Base-by-base conservation (phyloP, 495 filamentous ascomycete genomes). In the Daldinia caldariorum region DNA sequence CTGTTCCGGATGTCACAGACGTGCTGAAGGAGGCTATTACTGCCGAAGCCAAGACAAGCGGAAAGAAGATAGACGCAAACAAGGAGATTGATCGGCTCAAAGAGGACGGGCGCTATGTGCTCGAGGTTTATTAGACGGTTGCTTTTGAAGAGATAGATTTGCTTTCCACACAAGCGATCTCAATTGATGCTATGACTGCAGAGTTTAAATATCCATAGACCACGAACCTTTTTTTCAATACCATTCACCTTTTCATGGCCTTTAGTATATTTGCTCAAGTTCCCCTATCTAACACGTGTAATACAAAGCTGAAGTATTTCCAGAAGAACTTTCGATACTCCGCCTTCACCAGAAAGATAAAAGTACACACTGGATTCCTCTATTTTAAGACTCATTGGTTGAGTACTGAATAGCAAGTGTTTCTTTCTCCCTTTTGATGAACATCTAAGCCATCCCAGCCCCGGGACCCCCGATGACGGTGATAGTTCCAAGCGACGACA, bases 11-110 rank as follows among this genome's bases (percentile, higher is more conserved):
- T 82, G 95, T 99, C 26, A 97, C 94, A 9, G 89, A 88, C 55
- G 95, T 98, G 66, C 80, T 99, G 66, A 87, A 97, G 83, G 95
- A 98, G 84, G 95, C 95, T 6, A 93, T 98, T 70, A 89, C 88
- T 38, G 77, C 80, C n/a, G 89, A 96, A 69, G 91, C 88, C n/a
- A 88, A 87, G 82, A 76, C 72, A 58, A 79, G 79, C 38, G 88
- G 89, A 31, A 90, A 89, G 83, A 97, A 92, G 88, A 86, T 95
- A 43, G 93, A 97, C 73, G 83, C 89, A n/a, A 85, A 83, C 71
- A 95, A 93, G 86, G 94, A 97, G 86, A 97, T 98, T 79, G 94
- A 99, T 82, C 88, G 89, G 83, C 81, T 98, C 68, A 99, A 99
- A 90, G 95, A 99, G 79, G 89, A 91, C 67, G 87, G 89, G 72